Conservation (phyloP, 768 basidiomycete species). For the Russula foetens region DNA sequence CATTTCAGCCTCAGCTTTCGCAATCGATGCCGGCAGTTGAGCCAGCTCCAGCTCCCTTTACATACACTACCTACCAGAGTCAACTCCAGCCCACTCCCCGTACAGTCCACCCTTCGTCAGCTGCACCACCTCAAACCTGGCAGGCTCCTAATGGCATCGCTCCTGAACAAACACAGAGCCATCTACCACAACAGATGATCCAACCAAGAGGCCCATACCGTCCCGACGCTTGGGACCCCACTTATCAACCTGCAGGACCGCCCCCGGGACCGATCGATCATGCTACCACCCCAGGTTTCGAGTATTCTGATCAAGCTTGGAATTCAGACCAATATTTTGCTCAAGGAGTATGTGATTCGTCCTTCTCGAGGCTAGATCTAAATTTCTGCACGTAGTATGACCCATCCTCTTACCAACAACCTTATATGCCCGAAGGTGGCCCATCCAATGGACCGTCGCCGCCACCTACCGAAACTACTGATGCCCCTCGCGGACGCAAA, state of each 20-base stretch:
- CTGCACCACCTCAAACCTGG: slow-evolving; percentile 56
- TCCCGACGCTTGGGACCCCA: slow-evolving; percentile 40
- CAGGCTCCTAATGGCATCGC: slow-evolving; percentile 52
- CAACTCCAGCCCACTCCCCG: slow-evolving; percentile 32
- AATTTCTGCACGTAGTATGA: slow-evolving; percentile 37
- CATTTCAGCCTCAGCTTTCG: slow-evolving; percentile 10
- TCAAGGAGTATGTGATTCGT: slow-evolving; percentile 35
- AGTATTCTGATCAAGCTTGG: slow-evolving; percentile 48
- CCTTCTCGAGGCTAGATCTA: not conserved
- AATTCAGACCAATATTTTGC: slow-evolving; percentile 49
- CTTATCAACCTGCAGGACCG: slow-evolving; percentile 38
- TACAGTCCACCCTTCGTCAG: slow-evolving; percentile 38
- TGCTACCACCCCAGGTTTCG: slow-evolving; percentile 39
- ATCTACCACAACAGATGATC: slow-evolving; percentile 29
- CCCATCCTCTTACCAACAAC: slow-evolving; percentile 45
- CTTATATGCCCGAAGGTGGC: slow-evolving; percentile 47
- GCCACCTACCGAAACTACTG: slow-evolving; percentile 15
- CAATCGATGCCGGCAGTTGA: slow-evolving; percentile 19
- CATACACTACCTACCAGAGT: slow-evolving; percentile 31
- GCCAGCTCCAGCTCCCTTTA: slow-evolving; percentile 22
- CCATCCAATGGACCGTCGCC: slow-evolving; percentile 34
- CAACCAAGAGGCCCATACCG: slow-evolving; percentile 20
- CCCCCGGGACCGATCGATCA: slow-evolving; percentile 40
- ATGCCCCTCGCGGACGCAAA: slow-evolving; percentile 58
- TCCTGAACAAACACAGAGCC: slow-evolving; percentile 56